Conservation (phyloP, 306 rosid genomes). For the Glycyrrhiza uralensis region DNA sequence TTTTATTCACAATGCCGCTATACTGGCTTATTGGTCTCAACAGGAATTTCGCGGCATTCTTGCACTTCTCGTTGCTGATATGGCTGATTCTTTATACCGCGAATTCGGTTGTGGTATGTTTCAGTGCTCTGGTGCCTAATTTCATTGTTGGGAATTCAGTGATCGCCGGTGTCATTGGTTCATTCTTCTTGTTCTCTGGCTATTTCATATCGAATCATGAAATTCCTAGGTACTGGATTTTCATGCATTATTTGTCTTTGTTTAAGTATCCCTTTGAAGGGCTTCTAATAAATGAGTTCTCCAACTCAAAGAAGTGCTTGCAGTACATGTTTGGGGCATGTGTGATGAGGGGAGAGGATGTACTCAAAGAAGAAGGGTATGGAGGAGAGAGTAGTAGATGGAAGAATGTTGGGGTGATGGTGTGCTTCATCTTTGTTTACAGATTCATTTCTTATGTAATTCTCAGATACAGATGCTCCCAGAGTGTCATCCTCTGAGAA, state of each 20-base stretch:
- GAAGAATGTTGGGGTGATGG: conserved; percentile 72
- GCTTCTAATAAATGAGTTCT: conserved; percentile 84
- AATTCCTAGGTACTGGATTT: conserved; percentile 80
- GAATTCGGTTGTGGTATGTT: conserved; percentile 87
- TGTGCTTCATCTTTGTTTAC: conserved; percentile 76
- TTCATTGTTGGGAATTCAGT: conserved; percentile 92
- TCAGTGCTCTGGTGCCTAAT: conserved; percentile 88
- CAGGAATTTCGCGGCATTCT: conserved; percentile 52
- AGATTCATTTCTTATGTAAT: conserved; percentile 87
- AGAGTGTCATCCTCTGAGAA: conserved; percentile 27
- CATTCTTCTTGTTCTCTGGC: conserved; percentile 88
- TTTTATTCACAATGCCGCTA: conserved; percentile 62
- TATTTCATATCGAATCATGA: conserved; percentile 79
- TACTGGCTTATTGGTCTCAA: conserved; percentile 82
- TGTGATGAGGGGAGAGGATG: conserved; percentile 56
- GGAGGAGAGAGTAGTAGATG: conserved; percentile 72
- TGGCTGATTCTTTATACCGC: conserved; percentile 84
- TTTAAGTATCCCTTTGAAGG: conserved; percentile 97
- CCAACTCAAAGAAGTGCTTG: conserved; percentile 76
- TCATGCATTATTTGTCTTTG: conserved; percentile 82
- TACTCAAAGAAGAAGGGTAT: conserved; percentile 75
- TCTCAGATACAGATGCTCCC: conserved; percentile 76
- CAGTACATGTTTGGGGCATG: conserved; percentile 71
- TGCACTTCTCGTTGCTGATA: conserved; percentile 57
- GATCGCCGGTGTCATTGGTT: conserved; percentile 83